These are phyloP conservation scores for Leishmania major DNA, from an alignment of 208 protist genomes.

Conservation along the genomic window DNA sequence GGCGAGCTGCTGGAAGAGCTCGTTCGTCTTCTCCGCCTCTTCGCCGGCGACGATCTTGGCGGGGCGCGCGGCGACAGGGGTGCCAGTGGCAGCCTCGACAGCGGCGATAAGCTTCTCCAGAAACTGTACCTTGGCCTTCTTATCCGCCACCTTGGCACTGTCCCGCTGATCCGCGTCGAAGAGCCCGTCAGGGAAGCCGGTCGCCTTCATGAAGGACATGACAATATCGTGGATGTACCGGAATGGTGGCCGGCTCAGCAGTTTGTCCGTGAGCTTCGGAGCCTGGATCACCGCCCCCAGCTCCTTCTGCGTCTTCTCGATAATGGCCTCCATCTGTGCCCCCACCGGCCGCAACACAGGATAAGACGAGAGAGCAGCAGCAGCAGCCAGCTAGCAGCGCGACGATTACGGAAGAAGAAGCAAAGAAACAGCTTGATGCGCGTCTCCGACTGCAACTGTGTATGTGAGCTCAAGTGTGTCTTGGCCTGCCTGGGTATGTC, in stretches of 20 bases:
- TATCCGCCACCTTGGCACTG: conserved; percentile 75
- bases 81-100: conserved; percentile 80
- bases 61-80: conserved; percentile 56
- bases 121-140: conserved; percentile 86
- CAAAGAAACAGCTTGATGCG: neutral
- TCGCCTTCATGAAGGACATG: conserved; percentile 60
- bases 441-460: neutral
- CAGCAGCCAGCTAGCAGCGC: neutral
- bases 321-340: conserved; percentile 44
- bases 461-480: neutral
- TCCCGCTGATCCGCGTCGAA: conserved; percentile 72
- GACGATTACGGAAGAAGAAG: neutral
- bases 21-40: conserved; percentile 89
- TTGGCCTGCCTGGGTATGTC: neutral
- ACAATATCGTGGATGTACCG: conserved; percentile 92
- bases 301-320: conserved; percentile 81
- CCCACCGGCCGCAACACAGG: neutral
- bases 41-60: conserved; percentile 86
- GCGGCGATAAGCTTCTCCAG: conserved; percentile 74
- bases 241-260: conserved; percentile 86
- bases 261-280: conserved; percentile 91
- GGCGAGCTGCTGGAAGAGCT: conserved; percentile 85
- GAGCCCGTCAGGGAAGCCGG: conserved; percentile 75
- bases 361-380: neutral
- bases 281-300: conserved; percentile 75